phyloP scores from a whole-genome alignment of 2,329 filamentous ascomycete genomes.

The Magnaporthiopsis incrustans region DNA sequence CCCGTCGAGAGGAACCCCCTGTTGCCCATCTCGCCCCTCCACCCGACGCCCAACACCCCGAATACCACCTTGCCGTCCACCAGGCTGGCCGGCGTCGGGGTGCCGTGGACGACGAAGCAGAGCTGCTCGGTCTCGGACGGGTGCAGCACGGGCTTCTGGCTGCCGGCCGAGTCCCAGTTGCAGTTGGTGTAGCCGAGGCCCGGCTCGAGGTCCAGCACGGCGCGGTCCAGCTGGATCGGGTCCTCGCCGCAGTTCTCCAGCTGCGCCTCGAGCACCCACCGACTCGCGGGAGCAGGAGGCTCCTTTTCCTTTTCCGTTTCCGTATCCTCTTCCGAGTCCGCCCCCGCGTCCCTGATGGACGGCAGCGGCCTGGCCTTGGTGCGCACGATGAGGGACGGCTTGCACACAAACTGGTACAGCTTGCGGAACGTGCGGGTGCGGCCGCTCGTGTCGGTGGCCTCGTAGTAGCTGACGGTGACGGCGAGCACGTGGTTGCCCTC shows the following conservation, averaged over 20 bases:
- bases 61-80: conserved; percentile 44
- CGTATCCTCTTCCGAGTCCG: too few relatives aligned
- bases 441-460: conserved; percentile 63
- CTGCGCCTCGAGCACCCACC: conserved; percentile 85
- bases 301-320: too few relatives aligned
- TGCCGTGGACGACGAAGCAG: conserved; percentile 52
- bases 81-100: conserved; percentile 25
- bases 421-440: conserved; percentile 84
- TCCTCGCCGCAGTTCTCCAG: conserved; percentile 90
- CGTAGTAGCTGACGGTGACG: conserved; percentile 90
- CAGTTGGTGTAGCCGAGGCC: conserved; percentile 45
- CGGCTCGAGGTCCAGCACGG: conserved; percentile 44
- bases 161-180: conserved; percentile 38
- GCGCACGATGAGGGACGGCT: conserved; percentile 79
- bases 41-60: conserved; percentile 77
- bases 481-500: conserved; percentile 90
- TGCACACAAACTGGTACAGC: conserved; percentile 93
- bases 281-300: conserved; percentile 14
- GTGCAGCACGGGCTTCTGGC: conserved; percentile 46
- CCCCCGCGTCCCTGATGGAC: too few relatives aligned
- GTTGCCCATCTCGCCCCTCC: conserved; percentile 86
- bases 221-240: conserved; percentile 66
- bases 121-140: conserved; percentile 59
- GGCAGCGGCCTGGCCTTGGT: conserved; percentile 70
- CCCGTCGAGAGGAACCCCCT: conserved; percentile 81